Percentiles rank a stretch among this genome's conserved stretches.
Conservation (phyloP, 495 filamentous ascomycete genomes). For the Daldinia grandis region DNA sequence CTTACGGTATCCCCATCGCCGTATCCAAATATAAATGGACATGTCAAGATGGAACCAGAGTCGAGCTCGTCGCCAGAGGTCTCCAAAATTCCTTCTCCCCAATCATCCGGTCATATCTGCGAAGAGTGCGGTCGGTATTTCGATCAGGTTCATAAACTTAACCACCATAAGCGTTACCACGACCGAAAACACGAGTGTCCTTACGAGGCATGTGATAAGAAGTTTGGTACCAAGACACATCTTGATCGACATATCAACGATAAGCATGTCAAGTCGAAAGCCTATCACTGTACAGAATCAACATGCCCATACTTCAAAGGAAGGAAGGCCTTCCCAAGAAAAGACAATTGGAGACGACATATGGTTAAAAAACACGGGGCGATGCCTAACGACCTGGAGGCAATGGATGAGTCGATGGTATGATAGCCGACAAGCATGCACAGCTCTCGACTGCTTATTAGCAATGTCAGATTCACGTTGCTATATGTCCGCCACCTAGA, state of each 20-base stretch:
- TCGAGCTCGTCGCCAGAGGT: conserved; percentile 39
- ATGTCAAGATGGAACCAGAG: conserved; percentile 37
- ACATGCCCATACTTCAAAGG: conserved; percentile 58
- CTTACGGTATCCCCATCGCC: conserved; percentile 53
- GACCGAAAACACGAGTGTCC: conserved; percentile 56
- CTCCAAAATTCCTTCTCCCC: conserved; percentile 39
- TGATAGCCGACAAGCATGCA: neutral
- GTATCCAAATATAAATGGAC: conserved; percentile 30
- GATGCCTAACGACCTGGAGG: conserved; percentile 37
- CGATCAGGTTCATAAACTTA: conserved; percentile 58
- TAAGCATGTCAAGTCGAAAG: conserved; percentile 58
- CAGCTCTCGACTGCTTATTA: neutral
- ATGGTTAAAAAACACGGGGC: conserved; percentile 59
- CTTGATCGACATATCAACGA: conserved; percentile 62
- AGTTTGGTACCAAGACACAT: conserved; percentile 62
- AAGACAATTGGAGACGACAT: conserved; percentile 62
- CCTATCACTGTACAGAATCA: conserved; percentile 55
- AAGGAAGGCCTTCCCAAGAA: conserved; percentile 59
- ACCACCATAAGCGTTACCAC: conserved; percentile 61
- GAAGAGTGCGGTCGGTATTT: conserved; percentile 55
- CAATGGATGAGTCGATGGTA: conserved; percentile 40
- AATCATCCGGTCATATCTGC: conserved; percentile 48
- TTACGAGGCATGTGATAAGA: conserved; percentile 51
- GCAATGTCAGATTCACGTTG: neutral
- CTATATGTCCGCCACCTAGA: neutral